Conservation (phyloP, 1,284 basidiomycete species). For the Rhodotorula glutinis region DNA sequence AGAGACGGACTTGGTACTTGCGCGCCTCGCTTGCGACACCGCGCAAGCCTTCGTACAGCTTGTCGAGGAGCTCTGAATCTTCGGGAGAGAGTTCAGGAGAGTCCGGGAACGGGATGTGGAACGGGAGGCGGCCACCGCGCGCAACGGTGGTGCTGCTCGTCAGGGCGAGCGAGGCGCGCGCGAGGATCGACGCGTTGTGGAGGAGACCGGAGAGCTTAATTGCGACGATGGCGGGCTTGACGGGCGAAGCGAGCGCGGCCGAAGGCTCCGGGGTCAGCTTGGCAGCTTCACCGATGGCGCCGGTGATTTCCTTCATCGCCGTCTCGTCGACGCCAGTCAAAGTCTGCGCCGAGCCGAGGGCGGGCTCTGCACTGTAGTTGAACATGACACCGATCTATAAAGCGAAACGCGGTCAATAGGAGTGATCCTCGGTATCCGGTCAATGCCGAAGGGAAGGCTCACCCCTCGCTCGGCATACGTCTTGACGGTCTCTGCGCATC, state of each 20-base stretch:
- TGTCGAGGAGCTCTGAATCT: slow-evolving; percentile 36
- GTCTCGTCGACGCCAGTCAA: slow-evolving; percentile 22
- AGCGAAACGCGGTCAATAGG: not conserved
- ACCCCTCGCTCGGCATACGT: slow-evolving; percentile 26
- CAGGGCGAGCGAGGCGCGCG: slow-evolving; percentile 40
- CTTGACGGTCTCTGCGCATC: slow-evolving; percentile 35
- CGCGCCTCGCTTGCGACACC: slow-evolving; percentile 31
- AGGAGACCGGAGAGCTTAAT: slow-evolving; percentile 44
- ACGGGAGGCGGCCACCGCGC: slow-evolving; percentile 15
- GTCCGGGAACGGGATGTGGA: slow-evolving; percentile 28
- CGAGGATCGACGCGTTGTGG: slow-evolving; percentile 38
- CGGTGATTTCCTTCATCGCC: slow-evolving; percentile 30
- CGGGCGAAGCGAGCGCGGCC: not conserved
- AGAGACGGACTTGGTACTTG: slow-evolving; percentile 39
- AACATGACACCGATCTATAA: slow-evolving; percentile 40
- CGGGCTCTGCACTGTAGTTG: slow-evolving; percentile 43
- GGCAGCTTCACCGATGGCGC: slow-evolving; percentile 35
- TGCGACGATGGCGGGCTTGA: slow-evolving; percentile 40
- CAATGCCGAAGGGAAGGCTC: slow-evolving; percentile 1
- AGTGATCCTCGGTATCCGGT: not conserved
- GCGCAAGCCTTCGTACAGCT: slow-evolving; percentile 36
- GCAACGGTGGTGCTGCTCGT: slow-evolving; percentile 15
- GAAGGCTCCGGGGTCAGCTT: slow-evolving; percentile 22
- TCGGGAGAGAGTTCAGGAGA: slow-evolving; percentile 35
- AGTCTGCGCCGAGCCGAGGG: slow-evolving; percentile 24